Percentiles rank a stretch among this genome's conserved stretches.
Evolutionary conservation across 441 rosid species (phyloP).

Genomic region (Brassica hybrid): DNA sequence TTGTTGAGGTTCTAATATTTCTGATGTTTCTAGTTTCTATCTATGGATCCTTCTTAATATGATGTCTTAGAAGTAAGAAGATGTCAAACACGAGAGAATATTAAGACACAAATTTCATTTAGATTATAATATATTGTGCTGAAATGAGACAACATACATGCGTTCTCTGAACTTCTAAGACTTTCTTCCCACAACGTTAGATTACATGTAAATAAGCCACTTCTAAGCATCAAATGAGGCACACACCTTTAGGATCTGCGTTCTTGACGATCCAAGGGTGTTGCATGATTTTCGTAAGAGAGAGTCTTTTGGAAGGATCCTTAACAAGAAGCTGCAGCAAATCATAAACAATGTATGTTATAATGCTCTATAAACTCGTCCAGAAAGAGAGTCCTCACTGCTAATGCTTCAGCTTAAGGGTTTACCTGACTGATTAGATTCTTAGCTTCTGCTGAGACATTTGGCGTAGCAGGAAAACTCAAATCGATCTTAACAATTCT

Average conservation of each 20-base stretch:
- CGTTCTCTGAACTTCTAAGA: not conserved
- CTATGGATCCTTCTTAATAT: constrained; percentile 9
- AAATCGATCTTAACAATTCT: constrained; percentile 84
- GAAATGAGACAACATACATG: constrained; percentile 10
- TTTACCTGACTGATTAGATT: constrained; percentile 67
- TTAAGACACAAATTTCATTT: not conserved
- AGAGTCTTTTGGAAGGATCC: constrained; percentile 81
- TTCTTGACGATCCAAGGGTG: constrained; percentile 90
- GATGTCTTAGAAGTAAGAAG: constrained; percentile 24
- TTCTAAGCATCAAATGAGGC: constrained; percentile 32
- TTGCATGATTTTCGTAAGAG: constrained; percentile 78
- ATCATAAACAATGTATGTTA: constrained; percentile 6
- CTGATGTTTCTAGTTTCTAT: constrained; percentile 8
- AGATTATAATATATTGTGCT: constrained; percentile 2
- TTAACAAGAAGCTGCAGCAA: constrained; percentile 82
- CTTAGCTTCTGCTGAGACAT: constrained; percentile 71
- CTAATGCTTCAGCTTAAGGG: not conserved
- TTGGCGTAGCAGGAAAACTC: constrained; percentile 70
- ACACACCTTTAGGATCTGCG: constrained; percentile 68
- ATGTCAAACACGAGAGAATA: constrained; percentile 1
- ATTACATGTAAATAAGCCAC: not conserved
- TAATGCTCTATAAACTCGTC: constrained; percentile 4
- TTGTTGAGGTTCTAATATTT: constrained; percentile 19
- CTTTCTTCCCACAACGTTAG: too few relatives aligned
- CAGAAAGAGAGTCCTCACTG: constrained; percentile 7